These are phyloP conservation scores for Chlorella sorokiniana DNA, from an alignment of 139 green algal species.

Conservation along the genomic window DNA sequence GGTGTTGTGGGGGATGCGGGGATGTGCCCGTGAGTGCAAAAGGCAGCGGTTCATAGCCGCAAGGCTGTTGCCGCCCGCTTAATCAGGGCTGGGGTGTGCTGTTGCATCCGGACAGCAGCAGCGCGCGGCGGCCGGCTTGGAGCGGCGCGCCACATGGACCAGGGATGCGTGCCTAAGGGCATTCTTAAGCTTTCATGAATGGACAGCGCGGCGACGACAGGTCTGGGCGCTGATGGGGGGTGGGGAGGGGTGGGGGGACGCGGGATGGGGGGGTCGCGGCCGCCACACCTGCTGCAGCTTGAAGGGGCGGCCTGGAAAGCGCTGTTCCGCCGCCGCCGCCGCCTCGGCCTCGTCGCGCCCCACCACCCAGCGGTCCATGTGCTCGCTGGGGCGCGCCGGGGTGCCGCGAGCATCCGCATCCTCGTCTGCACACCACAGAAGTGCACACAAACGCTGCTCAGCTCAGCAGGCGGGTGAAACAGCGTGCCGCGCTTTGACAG, in stretches of 20 bases:
- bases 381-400: slow-evolving; percentile 37
- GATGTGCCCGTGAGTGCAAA: slow-evolving; percentile 34
- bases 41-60: slow-evolving; percentile 28
- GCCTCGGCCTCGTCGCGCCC: slow-evolving; percentile 77
- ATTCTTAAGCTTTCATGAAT: too few species aligned
- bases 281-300: slow-evolving; percentile 47
- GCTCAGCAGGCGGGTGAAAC: too few species aligned
- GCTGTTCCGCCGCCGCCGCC: slow-evolving; percentile 42
- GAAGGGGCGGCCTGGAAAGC: slow-evolving; percentile 59
- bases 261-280: too few species aligned
- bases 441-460: slow-evolving; percentile 27
- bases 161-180: too few species aligned
- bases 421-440: not conserved
- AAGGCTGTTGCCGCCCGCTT: slow-evolving; percentile 21
- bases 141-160: too few species aligned
- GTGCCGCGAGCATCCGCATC: slow-evolving; percentile 20
- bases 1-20: not conserved
- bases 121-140: slow-evolving; percentile 69
- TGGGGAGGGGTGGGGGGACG: too few species aligned
- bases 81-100: slow-evolving; percentile 18
- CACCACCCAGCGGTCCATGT: slow-evolving; percentile 80
- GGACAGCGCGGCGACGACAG: too few species aligned
- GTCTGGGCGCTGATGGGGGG: too few species aligned
- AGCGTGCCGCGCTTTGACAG: too few species aligned
- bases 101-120: not conserved